These are phyloP conservation scores for Xylaria sp. DNA, from an alignment of 2,329 filamentous ascomycete species.

Conservation along the genomic window DNA sequence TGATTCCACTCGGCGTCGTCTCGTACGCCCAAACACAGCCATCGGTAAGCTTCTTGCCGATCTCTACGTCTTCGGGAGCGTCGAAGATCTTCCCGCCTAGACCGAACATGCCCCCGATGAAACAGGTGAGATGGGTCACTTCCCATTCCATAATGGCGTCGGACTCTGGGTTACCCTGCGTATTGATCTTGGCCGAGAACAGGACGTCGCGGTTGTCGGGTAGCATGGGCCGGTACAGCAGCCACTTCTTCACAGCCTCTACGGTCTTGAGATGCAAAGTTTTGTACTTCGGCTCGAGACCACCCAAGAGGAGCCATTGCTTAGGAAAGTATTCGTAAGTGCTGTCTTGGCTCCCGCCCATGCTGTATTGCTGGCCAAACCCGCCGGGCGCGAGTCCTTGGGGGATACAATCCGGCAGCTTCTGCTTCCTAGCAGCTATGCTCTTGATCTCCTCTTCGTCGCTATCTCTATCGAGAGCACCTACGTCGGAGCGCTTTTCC, in stretches of 20 bases:
- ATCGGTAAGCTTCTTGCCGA: conserved; percentile 65
- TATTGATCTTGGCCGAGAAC: conserved; percentile 66
- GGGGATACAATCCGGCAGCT: conserved; percentile 51
- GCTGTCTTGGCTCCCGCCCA: conserved; percentile 71
- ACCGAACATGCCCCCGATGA: conserved; percentile 71
- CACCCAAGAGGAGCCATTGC: conserved; percentile 76
- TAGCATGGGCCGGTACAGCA: conserved; percentile 79
- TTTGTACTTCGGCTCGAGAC: conserved; percentile 71
- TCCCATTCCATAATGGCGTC: conserved; percentile 58
- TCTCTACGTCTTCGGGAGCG: conserved; percentile 61
- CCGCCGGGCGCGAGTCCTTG: conserved; percentile 59
- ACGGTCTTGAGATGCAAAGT: conserved; percentile 71
- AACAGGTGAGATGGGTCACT: conserved; percentile 66
- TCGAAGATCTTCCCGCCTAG: conserved; percentile 66
- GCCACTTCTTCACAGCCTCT: conserved; percentile 68
- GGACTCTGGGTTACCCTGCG: conserved; percentile 45
- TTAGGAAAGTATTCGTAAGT: conserved; percentile 73
- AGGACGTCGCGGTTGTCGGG: conserved; percentile 70
- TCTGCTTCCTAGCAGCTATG: conserved; percentile 10
- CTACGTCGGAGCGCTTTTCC: conserved; percentile 12
- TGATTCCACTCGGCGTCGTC: conserved; percentile 61
- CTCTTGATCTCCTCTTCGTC: conserved; percentile 10
- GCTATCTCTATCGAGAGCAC: conserved; percentile 14
- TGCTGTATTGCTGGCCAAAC: conserved; percentile 55
- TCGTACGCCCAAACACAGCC: conserved; percentile 73